These are phyloP conservation scores for Pythium sukuiense DNA, from an alignment of 352 stramenopile genomes.

Conservation along the genomic window DNA sequence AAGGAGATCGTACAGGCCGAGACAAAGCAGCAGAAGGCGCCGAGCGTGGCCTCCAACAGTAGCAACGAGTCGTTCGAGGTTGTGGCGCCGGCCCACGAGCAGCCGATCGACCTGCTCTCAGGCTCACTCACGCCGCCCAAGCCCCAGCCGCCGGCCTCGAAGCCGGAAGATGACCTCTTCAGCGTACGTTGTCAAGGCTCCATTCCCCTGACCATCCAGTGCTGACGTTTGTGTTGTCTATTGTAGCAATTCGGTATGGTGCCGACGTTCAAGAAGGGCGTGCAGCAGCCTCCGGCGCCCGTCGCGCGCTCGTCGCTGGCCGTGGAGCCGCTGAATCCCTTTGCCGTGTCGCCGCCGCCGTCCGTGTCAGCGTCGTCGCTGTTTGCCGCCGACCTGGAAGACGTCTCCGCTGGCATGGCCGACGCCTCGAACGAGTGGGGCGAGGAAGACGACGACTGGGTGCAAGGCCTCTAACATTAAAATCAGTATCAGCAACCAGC, in stretches of 20 bases:
- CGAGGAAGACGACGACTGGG: constrained; percentile 80
- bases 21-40: constrained; percentile 15
- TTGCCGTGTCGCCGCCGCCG: constrained; percentile 29
- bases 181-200: constrained; percentile 49
- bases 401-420: constrained; percentile 39
- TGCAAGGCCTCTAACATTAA: constrained; percentile 57
- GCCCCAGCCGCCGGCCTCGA: constrained; percentile 9
- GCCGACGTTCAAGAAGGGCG: constrained; percentile 70
- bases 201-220: not conserved
- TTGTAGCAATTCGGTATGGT: constrained; percentile 85
- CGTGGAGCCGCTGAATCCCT: constrained; percentile 15
- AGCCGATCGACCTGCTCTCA: constrained; percentile 27
- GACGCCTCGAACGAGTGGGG: constrained; percentile 56
- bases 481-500: not conserved
- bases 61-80: constrained; percentile 73
- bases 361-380: constrained; percentile 41
- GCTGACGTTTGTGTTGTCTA: not conserved
- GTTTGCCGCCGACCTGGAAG: constrained; percentile 71
- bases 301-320: constrained; percentile 16
- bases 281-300: constrained; percentile 31
- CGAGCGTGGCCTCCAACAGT: constrained; percentile 57
- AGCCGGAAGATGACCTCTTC: constrained; percentile 70
- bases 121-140: constrained; percentile 7
- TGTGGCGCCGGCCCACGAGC: constrained; percentile 23
- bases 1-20: constrained; percentile 35